phyloP scores from a whole-genome alignment of 2,329 filamentous ascomycete genomes.

The Ustilaginoidea virens region DNA sequence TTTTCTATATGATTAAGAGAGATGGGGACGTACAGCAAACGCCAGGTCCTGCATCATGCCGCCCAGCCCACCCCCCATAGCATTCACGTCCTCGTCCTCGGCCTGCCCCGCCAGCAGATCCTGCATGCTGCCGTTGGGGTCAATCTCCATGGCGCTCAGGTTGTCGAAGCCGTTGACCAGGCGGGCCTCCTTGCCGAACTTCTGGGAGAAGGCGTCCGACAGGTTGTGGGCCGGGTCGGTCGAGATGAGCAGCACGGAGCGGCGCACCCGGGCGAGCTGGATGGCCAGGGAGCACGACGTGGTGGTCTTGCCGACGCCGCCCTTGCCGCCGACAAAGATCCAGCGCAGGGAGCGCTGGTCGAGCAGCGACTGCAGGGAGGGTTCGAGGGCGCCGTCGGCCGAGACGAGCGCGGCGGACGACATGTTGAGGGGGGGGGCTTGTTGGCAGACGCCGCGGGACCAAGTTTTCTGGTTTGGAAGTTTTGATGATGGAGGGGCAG shows the following conservation, averaged over 20 bases:
- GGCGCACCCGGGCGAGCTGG: conserved; percentile 87
- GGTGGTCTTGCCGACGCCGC: conserved; percentile 98
- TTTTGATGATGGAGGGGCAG: no score
- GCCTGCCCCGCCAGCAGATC: conserved; percentile 69
- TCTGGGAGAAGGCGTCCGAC: conserved; percentile 94
- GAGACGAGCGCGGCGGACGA: conserved; percentile 24
- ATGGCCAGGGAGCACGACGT: conserved; percentile 97
- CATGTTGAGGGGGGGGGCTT: conserved; percentile 14
- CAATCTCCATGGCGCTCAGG: conserved; percentile 96
- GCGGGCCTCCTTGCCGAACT: conserved; percentile 96
- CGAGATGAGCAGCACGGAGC: conserved; percentile 92
- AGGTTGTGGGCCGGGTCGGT: conserved; percentile 98
- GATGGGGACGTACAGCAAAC: conserved; percentile 59
- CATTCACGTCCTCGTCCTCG: conserved; percentile 54
- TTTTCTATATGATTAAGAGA: no score
- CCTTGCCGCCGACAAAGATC: conserved; percentile 98
- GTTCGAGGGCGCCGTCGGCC: conserved; percentile 65
- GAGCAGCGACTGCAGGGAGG: conserved; percentile 83
- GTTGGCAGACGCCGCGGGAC: no score
- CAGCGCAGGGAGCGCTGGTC: conserved; percentile 91
- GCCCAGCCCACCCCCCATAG: conserved; percentile 60
- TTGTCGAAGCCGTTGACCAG: conserved; percentile 86
- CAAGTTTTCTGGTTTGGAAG: no score
- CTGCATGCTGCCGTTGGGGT: conserved; percentile 95
- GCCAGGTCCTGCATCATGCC: conserved; percentile 98